phyloP scores from a whole-genome alignment of 257 asterid genomes.

The Osmanthus fragrans region DNA sequence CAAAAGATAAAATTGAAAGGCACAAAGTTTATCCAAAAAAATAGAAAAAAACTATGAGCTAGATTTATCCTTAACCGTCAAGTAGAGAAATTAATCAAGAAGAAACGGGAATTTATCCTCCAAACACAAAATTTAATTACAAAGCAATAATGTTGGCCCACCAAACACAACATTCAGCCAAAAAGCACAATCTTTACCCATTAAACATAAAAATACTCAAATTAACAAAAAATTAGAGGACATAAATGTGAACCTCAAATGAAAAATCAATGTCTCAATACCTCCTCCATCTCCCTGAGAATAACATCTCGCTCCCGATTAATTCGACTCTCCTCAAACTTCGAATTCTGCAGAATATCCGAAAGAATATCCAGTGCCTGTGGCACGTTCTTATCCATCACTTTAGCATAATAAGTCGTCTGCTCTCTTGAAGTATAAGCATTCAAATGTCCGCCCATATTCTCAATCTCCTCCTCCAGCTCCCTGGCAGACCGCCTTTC shows the following conservation, averaged over 20 bases:
- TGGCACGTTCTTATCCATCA: conserved; percentile 61
- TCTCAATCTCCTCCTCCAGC: conserved; percentile 96
- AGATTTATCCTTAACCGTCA: background rate
- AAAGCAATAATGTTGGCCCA: conserved; percentile 5
- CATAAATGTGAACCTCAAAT: background rate
- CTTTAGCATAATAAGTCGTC: conserved; percentile 90
- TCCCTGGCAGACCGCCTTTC: conserved; percentile 62
- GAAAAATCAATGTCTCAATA: conserved; percentile 19
- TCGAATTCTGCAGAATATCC: conserved; percentile 88
- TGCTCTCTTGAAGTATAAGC: conserved; percentile 97
- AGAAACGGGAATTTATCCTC: background rate
- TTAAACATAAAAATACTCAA: background rate
- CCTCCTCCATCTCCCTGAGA: conserved; percentile 99
- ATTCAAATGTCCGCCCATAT: conserved; percentile 97
- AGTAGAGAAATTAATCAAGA: background rate
- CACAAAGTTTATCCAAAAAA: background rate
- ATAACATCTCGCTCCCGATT: conserved; percentile 86
- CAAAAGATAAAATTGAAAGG: background rate
- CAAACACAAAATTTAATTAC: conserved; percentile 4
- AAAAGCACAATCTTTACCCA: conserved; percentile 12
- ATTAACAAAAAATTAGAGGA: background rate
- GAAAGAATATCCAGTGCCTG: conserved; percentile 75
- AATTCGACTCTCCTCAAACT: conserved; percentile 63
- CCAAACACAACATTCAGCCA: conserved; percentile 2
- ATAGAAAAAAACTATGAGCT: background rate